Evolutionary conservation across 805 yeast species (phyloP).

Genomic region (Diddensiella transvaalensis): DNA sequence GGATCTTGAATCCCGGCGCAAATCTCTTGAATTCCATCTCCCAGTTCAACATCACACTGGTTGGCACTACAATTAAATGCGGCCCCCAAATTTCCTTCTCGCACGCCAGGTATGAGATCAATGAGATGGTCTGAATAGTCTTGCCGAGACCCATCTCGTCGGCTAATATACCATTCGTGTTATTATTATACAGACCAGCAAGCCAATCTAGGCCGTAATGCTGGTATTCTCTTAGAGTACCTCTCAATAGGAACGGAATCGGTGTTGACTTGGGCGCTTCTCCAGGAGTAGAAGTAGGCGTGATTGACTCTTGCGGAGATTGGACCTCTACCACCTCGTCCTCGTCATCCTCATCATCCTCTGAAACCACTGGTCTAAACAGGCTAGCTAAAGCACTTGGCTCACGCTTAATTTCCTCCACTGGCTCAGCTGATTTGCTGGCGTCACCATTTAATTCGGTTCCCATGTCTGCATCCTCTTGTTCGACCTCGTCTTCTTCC

Average conservation of each 20-base stretch:
- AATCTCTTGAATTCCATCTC: conserved; percentile 98
- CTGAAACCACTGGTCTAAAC: conserved; percentile 18
- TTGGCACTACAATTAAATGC: conserved; percentile 93
- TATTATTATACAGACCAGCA: conserved; percentile 85
- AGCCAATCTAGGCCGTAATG: conserved; percentile 97
- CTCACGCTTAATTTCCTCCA: too few species aligned
- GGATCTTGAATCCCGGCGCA: conserved; percentile 95
- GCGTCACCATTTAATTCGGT: too few species aligned
- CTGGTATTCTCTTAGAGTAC: conserved; percentile 84
- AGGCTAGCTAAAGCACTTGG: conserved; percentile 27
- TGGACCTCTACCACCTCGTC: conserved; percentile 3
- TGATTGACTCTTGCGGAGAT: conserved; percentile 2
- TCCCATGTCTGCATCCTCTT: conserved; percentile 15
- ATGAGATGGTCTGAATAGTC: conserved; percentile 91
- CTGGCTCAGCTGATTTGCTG: not conserved
- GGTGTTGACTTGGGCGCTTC: conserved; percentile 8
- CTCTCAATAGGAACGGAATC: conserved; percentile 65
- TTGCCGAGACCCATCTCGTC: conserved; percentile 98
- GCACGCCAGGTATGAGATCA: conserved; percentile 84
- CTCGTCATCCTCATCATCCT: conserved; percentile 16
- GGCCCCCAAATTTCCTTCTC: conserved; percentile 98
- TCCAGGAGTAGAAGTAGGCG: conserved; percentile 20
- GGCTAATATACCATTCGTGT: conserved; percentile 94
- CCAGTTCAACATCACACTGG: conserved; percentile 97
- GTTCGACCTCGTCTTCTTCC: conserved; percentile 10